Base-by-base conservation (phyloP, 2,329 filamentous ascomycete species). In the Fusarium sp. region DNA sequence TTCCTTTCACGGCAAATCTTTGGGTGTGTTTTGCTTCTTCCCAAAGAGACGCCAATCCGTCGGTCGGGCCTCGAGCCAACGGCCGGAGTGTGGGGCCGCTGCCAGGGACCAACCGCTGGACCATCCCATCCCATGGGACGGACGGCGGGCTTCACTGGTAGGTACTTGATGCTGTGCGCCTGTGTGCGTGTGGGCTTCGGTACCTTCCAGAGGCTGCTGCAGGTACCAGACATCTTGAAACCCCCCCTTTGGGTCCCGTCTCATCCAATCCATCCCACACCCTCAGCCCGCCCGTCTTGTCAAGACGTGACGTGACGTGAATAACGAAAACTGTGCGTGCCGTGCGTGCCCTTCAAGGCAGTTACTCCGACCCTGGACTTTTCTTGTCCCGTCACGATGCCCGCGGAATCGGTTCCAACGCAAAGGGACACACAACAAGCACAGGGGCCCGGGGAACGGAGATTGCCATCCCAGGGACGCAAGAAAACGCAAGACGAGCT, bases 21-120 rank as follows among this genome's bases (percentile, higher is more conserved):
- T 60, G 67, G 42, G 70, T 69, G 29, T 42, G n/a, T 20, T 40
- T 42, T 36, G 14, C 66, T 42, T 59, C 72, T 74, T 71, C 42
- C 38, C 52, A 40, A n/a, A 77, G 61, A 65, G 67, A 65, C 71
- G 62, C 74, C 72, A 74, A 71, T 54, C 65, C 71, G 75, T 67
- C 8, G 33, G 33, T n/a, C 45, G 60, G 66, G 60, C 67, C 70
- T 75, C 38, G 68, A 74, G 66, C 75, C 70, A 79, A 70, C 72
- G 68, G 69, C 70, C 77, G 77, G 77, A 67, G 74, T 68, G 75
- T 78, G 76, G 77, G 77, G 77, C 77, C 75, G 74, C 64, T 69
- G 66, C 66, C 65, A 70, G 74, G 75, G 73, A 58, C 64, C 66
- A 75, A 68, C 71, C 69, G 63, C 68, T 64, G 61, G 56, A 29